Evolutionary conservation across 2,329 filamentous ascomycete genomes (phyloP).

Genomic region (Cytospora paraplurivora): DNA sequence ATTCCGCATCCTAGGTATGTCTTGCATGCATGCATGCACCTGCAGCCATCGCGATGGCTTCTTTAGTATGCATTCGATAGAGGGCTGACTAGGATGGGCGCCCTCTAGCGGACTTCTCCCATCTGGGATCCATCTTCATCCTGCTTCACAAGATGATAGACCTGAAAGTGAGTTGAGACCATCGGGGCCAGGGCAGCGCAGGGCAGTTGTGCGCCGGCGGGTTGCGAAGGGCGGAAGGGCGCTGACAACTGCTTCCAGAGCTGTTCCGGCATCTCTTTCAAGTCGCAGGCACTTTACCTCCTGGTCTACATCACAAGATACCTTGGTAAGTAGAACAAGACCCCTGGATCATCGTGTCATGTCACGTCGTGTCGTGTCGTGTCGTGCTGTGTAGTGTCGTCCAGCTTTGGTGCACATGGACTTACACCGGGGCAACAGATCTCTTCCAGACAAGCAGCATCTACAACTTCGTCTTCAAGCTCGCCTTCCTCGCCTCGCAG

Average conservation of each 20-base stretch:
- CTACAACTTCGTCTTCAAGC: slow-evolving; percentile 95
- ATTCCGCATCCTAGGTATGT: slow-evolving; percentile 58
- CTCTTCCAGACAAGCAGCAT: slow-evolving; percentile 81
- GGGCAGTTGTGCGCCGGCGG: neutral
- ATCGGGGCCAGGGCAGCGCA: neutral
- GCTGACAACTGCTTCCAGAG: slow-evolving; percentile 61
- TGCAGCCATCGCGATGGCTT: slow-evolving; percentile 24
- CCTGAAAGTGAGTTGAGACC: slow-evolving; percentile 69
- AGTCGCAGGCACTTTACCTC: slow-evolving; percentile 93
- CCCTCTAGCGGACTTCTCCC: slow-evolving; percentile 84
- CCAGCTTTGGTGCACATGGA: slow-evolving; percentile 12
- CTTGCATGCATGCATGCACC: slow-evolving; percentile 30
- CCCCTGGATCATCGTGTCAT: neutral
- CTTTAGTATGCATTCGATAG: neutral
- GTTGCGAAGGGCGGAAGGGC: slow-evolving; percentile 8
- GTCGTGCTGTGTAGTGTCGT: too few species aligned
- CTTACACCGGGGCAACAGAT: slow-evolving; percentile 53
- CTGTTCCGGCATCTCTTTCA: slow-evolving; percentile 97
- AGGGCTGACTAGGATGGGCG: slow-evolving; percentile 30
- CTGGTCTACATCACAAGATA: slow-evolving; percentile 94
- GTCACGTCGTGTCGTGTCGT: too few species aligned
- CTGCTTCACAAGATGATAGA: slow-evolving; percentile 95
- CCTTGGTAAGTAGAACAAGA: slow-evolving; percentile 61
- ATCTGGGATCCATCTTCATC: slow-evolving; percentile 91
- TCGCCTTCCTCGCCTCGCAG: slow-evolving; percentile 88